Base-by-base conservation (phyloP, 805 yeast species). In the Candida tibetensis region DNA sequence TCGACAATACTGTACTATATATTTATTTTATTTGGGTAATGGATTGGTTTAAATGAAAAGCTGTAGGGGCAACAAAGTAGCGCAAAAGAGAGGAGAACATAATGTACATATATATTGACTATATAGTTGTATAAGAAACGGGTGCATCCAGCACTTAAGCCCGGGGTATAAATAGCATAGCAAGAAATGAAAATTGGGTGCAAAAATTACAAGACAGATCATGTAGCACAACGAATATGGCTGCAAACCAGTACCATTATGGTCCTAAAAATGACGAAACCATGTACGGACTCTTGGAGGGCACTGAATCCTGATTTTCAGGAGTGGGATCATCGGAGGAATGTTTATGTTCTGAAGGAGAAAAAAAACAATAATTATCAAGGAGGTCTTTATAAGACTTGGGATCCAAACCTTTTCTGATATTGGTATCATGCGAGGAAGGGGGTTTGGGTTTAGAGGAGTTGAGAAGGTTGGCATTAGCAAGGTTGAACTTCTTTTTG, bases 291-390 rank as follows among this genome's bases (percentile, higher is more conserved):
- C 15, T 15, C 29, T 25, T 36, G 13, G 17, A 21, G 14, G 21
- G 17, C 25, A 19, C 23, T n/a, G 28, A 8, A 12, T 30, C 22
- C 17, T 21, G 23, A 18, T n/a, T 18, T 23, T 36, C 17, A 8
- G 17, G 7, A 6, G 14, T 17, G 9, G 43, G 12, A 10, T 36
- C 43, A 13, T 41, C 15, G 15, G 32, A 16, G 8, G 36, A 53
- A 16, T 47, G 43, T 15, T 51, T 47, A 25, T 46, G 49, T 6
- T 41, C 42, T n/a, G 45, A 32, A n/a, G 48, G 47, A 3, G 62
- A 49, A 39, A 74, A 81, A 48, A 81, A 81, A 47, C 87, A 81
- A 49, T 77, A 81, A 19, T 75, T 71, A 34, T 79, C 79, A 36
- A 81, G 57, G 15, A 81, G 57, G 41, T 79, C 77, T 45, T 74